Evolutionary conservation across 495 filamentous ascomycete genomes (phyloP).

Genomic region (Pyrenula aspistea): DNA sequence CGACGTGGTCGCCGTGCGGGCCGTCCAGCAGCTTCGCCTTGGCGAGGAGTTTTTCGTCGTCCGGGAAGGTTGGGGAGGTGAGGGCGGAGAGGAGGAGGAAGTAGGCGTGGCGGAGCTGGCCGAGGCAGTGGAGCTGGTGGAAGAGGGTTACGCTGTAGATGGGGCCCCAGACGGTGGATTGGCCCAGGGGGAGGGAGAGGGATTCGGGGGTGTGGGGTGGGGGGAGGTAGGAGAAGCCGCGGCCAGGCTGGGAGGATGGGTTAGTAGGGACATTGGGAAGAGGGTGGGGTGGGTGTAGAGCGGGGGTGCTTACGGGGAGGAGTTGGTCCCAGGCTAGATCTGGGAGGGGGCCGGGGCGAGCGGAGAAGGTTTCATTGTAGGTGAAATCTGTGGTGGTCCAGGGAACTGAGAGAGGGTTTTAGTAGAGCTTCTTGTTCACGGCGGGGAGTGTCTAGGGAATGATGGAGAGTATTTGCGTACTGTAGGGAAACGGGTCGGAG

Average conservation of each 20-base stretch:
- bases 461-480: not conserved
- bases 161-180: not conserved
- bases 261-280: not conserved
- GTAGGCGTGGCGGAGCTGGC: not conserved
- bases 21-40: not conserved
- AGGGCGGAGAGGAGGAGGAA: not conserved
- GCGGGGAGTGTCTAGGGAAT: too few relatives aligned
- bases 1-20: not conserved
- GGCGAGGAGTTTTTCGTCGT: too few relatives aligned
- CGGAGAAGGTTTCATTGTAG: not conserved
- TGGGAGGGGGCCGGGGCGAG: not conserved
- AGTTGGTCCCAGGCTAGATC: not conserved
- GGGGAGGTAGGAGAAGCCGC: not conserved
- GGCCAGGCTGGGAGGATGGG: not conserved
- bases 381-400: not conserved
- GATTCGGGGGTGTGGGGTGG: not conserved
- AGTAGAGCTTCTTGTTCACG: too few relatives aligned
- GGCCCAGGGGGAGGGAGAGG: not conserved
- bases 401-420: not conserved
- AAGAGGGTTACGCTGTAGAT: not conserved
- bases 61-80: not conserved
- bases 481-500: not conserved
- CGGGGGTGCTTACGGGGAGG: not conserved
- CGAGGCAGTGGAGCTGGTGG: not conserved
- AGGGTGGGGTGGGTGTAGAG: not conserved